Evolutionary conservation across 164 flowering plant species (phyloP), one percentile per base, ranked within the genome.

Genomic region (Chimonanthus praecox): DNA sequence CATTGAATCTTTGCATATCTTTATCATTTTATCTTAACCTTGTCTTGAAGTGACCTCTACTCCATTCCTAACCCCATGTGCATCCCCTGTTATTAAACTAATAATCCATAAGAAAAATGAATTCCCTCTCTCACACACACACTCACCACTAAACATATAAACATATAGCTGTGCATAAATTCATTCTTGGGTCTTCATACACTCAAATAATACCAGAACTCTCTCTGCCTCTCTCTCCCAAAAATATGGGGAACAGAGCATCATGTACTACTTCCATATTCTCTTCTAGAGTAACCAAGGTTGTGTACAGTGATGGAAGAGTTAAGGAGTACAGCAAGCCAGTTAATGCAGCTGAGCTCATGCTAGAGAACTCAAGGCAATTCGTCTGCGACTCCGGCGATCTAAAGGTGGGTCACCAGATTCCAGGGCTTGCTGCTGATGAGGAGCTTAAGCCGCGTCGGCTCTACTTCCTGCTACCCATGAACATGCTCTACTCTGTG

Each of bases 401-500:
- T 58, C 82, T 89, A 8, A 76, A 76, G 50, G 85, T 83, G 0
- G 91, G 89, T 6, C 84, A 81, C 20, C 64, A 90, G 43, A 80
- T 88, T 49, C 76, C 78, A 5, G 94, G 89, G 3, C 73, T 88
- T 0, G 72, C 74, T 0, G 87, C 88, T 4, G 89, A 89, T 21
- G 88, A 86, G 72, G 83, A 84, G 47, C 86, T 89, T 1, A 82
- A 85, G 71, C 67, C 73, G 15, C 81, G 85, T 1, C 83, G 71
- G 16, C 63, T 85, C 20, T 89, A 89, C 72, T 81, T 81, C 65
- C 83, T 89, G 47, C 86, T 89, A 18, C 94, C 94, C 8, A 85
- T 87, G 83, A 90, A 87, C 3, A 79, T 85, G 81, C 91, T 87
- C 51, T 86, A 87, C 77, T 85, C 91, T 0, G 90, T 87, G 44